Percentiles rank a stretch among this genome's conserved stretches.
phyloP scores from a whole-genome alignment of 2,329 filamentous ascomycete genomes.

The Aspergillus sp. region DNA sequence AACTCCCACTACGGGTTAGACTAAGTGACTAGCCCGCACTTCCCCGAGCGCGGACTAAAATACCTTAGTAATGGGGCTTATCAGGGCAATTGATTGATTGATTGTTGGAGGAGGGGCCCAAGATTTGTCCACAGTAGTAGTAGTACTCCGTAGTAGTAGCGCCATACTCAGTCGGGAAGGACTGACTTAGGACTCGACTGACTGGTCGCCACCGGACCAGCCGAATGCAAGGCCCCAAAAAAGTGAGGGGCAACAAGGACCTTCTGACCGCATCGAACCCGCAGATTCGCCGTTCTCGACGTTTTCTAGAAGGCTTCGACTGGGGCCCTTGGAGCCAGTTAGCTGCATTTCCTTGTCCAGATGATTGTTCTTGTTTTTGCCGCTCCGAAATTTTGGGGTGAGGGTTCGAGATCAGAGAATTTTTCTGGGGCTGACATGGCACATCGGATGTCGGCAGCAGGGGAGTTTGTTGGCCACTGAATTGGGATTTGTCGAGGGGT shows the following conservation, averaged over 20 bases:
- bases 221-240: neutral
- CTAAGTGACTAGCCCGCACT: neutral
- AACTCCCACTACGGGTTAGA: neutral
- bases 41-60: neutral
- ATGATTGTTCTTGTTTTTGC: slow-evolving; percentile 7
- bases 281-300: slow-evolving; percentile 30
- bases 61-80: slow-evolving; percentile 6
- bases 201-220: slow-evolving; percentile 11
- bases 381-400: neutral
- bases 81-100: neutral
- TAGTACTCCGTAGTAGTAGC: neutral
- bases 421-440: neutral
- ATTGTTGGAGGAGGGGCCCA: no score
- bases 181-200: neutral
- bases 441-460: slow-evolving; percentile 5
- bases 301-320: slow-evolving; percentile 38
- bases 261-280: slow-evolving; percentile 14
- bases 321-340: slow-evolving; percentile 17
- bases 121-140: no score
- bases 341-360: slow-evolving; percentile 18
- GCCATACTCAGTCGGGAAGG: slow-evolving; percentile 3
- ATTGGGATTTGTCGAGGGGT: neutral
- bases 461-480: neutral
- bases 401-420: slow-evolving; percentile 2
- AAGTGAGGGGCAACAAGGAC: slow-evolving; percentile 10